These are phyloP conservation scores for Rosa rugosa DNA, from an alignment of 306 rosid genomes.

Conservation along the genomic window DNA sequence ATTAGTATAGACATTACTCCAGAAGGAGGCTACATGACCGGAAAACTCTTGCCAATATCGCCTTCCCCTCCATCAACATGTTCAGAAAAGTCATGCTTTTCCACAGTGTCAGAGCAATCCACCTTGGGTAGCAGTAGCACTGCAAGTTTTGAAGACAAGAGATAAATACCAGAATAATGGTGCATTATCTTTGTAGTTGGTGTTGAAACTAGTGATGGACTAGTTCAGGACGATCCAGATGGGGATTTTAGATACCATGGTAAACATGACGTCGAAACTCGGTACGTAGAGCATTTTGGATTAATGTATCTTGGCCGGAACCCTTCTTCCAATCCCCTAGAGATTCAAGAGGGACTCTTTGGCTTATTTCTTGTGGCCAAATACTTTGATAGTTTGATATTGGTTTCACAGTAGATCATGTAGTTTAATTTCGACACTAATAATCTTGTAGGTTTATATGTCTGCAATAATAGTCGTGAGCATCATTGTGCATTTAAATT, in stretches of 20 bases:
- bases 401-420: not conserved
- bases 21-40: not conserved
- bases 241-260: not conserved
- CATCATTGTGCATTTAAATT: no score
- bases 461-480: not conserved
- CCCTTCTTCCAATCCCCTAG: not conserved
- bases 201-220: not conserved
- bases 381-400: not conserved
- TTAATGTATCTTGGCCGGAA: not conserved
- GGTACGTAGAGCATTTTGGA: no score
- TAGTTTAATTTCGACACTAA: not conserved
- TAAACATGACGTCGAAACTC: no score
- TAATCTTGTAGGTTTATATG: not conserved
- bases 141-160: not conserved
- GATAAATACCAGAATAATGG: not conserved
- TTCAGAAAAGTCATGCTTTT: slow-evolving; percentile 26
- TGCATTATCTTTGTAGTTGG: not conserved
- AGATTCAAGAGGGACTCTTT: not conserved
- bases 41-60: slow-evolving; percentile 36
- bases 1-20: slow-evolving; percentile 15
- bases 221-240: not conserved
- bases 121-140: slow-evolving; percentile 10
- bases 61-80: slow-evolving; percentile 40
- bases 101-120: slow-evolving; percentile 19
- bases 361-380: not conserved